phyloP scores from a whole-genome alignment of 176 grass and related monocot species.

The Tuctoria greenei region DNA sequence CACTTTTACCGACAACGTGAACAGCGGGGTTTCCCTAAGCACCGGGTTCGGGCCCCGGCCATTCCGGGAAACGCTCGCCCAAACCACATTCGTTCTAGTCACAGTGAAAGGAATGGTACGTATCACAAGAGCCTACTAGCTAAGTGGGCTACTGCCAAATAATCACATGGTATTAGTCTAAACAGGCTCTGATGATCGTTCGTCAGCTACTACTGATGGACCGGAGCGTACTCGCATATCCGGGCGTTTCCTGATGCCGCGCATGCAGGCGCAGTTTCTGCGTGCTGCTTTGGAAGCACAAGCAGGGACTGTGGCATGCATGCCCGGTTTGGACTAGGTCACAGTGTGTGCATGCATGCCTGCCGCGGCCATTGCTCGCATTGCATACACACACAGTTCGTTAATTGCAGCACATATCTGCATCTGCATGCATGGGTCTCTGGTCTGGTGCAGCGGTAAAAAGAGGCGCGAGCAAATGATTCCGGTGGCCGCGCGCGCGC shows the following conservation, averaged over 20 bases:
- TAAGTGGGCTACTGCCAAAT: too few relatives aligned
- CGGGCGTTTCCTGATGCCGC: constrained; percentile 28
- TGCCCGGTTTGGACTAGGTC: constrained; percentile 45
- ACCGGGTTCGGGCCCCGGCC: background rate
- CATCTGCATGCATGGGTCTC: background rate
- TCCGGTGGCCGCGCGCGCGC: constrained; percentile 24
- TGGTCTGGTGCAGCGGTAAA: background rate
- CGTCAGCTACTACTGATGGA: too few relatives aligned
- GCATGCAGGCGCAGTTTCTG: background rate
- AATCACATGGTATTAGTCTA: background rate
- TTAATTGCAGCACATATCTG: constrained; percentile 1
- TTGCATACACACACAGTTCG: background rate
- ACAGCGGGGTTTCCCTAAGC: background rate
- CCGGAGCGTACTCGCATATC: constrained; percentile 25
- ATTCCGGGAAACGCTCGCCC: background rate
- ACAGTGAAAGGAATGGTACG: background rate
- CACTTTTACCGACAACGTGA: background rate
- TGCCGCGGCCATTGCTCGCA: background rate
- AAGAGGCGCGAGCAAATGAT: constrained; percentile 34
- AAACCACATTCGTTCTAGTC: background rate
- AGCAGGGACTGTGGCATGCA: constrained; percentile 40
- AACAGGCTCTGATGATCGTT: background rate
- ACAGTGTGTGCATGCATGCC: constrained; percentile 28
- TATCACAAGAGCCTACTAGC: background rate
- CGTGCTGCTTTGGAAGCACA: constrained; percentile 39